Evolutionary conservation across 2,329 filamentous ascomycete genomes (phyloP), one percentile per base, ranked within the genome.

Genomic region (Epichloe glyceriae): DNA sequence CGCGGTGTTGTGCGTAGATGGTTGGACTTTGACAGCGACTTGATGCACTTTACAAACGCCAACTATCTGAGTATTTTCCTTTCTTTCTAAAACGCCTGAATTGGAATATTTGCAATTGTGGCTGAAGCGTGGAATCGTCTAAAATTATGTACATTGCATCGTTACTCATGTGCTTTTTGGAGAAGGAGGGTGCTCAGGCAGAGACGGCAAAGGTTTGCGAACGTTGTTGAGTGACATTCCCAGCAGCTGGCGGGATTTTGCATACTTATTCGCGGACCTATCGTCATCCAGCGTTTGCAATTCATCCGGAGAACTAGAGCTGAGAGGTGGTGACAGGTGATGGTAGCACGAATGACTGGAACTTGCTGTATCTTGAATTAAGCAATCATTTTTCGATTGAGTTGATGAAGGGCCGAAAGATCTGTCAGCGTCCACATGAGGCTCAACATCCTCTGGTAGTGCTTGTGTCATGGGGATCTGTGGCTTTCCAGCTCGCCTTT

Each of bases 181-280:
- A 69, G 54, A 55, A 14, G 50, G 20, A 14, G 54, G 50, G 35
- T 60, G 54, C 47, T 60, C 57, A 6, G 57, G 57, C 7, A 60
- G 55, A 33, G 56, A 58, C 7, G 58, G 72, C 2, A 75, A 59
- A 3, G 71, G 71, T 52, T 74, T 74, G 38, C 70, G 65, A 12
- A 62, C 56, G 22, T 57, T 61, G 10, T 51, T 55, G 6, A 59
- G 57, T 20, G 35, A 39, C 7, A 35, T 20, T 45, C 40, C 47
- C 19, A 46, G 34, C 11, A 49, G 34, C 20, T 48, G 52, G 19
- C 40, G 49, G 33, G 38, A 10, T 30, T 42, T 46, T 5, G 10
- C 14, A 35, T 39, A 42, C n/a, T 56, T 52, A 12, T 22, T 41
- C 3, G 44, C 42, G 34, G 48, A 22, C 19, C 22, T 22, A 15